Evolutionary conservation across 2,329 filamentous ascomycete genomes (phyloP).

Genomic region (Phoma sp.): DNA sequence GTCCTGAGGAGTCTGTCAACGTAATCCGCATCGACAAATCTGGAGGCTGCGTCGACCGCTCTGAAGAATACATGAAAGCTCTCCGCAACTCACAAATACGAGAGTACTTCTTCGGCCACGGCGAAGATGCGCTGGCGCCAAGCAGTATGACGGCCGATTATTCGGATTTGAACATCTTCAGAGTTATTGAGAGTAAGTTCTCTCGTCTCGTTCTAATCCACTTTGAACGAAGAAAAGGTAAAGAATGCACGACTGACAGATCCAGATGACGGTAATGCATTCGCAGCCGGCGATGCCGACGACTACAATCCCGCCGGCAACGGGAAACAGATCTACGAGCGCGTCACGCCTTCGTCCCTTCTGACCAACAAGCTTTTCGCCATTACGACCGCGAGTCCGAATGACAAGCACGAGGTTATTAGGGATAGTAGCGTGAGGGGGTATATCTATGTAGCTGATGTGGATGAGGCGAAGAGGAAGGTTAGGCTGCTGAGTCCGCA

Average conservation of each 20-base stretch:
- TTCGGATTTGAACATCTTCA: constrained; percentile 75
- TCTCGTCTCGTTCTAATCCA: too few relatives aligned
- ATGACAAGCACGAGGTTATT: constrained; percentile 74
- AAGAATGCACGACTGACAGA: background rate
- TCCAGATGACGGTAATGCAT: constrained; percentile 26
- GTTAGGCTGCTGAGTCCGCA: constrained; percentile 85
- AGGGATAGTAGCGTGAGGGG: constrained; percentile 86
- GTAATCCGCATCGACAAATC: constrained; percentile 84
- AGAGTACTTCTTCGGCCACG: constrained; percentile 92
- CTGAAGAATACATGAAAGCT: constrained; percentile 75
- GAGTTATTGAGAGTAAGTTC: constrained; percentile 64
- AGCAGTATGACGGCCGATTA: constrained; percentile 87
- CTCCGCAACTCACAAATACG: constrained; percentile 79
- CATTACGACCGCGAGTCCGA: constrained; percentile 77
- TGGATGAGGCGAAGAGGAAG: constrained; percentile 83
- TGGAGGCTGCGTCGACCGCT: constrained; percentile 81
- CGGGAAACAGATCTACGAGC: constrained; percentile 60
- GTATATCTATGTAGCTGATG: constrained; percentile 90
- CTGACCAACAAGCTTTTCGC: constrained; percentile 86
- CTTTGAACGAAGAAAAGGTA: too few relatives aligned
- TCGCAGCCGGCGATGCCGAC: constrained; percentile 56
- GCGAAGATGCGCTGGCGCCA: constrained; percentile 75
- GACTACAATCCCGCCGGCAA: constrained; percentile 55
- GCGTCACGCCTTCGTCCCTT: constrained; percentile 68
- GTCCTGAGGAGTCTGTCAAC: constrained; percentile 71